These are phyloP conservation scores for Thelephora ganbajun DNA, from an alignment of 768 basidiomycete species.

Conservation along the genomic window DNA sequence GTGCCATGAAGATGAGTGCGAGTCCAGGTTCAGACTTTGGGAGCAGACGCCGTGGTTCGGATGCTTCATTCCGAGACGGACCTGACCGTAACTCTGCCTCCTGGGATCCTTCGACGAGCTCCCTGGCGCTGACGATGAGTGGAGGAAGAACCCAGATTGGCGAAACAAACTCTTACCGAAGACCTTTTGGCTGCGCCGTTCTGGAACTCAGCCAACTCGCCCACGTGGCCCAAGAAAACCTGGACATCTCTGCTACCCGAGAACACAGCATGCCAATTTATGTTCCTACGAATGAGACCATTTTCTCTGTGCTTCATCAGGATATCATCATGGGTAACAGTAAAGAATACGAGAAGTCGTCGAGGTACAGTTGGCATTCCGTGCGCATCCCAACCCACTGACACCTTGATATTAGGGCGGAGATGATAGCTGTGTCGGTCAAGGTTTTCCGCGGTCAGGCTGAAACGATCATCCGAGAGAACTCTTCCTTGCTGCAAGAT, in stretches of 20 bases:
- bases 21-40: constrained; percentile 34
- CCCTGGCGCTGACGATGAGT: constrained; percentile 10
- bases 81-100: constrained; percentile 1
- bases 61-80: constrained; percentile 27
- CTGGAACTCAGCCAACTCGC: constrained; percentile 69
- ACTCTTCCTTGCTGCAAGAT: constrained; percentile 71
- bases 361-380: constrained; percentile 37
- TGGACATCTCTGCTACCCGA: constrained; percentile 46
- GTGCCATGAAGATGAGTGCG: constrained; percentile 63
- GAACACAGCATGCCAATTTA: constrained; percentile 87
- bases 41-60: constrained; percentile 38
- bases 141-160: constrained; percentile 10
- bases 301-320: constrained; percentile 90
- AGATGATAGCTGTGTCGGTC: constrained; percentile 70
- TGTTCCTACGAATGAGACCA: constrained; percentile 65
- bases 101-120: constrained; percentile 2
- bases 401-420: constrained; percentile 43
- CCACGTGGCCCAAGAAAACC: constrained; percentile 50
- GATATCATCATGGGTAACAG: constrained; percentile 73
- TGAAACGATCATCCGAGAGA: constrained; percentile 62
- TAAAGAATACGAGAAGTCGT: constrained; percentile 72
- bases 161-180: constrained; percentile 36
- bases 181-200: constrained; percentile 95
- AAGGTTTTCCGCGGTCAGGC: constrained; percentile 82
- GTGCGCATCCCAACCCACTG: not conserved